Evolutionary conservation across 2,329 filamentous ascomycete genomes (phyloP), one percentile per base, ranked within the genome.

Genomic region (Fonsecaea nubica): DNA sequence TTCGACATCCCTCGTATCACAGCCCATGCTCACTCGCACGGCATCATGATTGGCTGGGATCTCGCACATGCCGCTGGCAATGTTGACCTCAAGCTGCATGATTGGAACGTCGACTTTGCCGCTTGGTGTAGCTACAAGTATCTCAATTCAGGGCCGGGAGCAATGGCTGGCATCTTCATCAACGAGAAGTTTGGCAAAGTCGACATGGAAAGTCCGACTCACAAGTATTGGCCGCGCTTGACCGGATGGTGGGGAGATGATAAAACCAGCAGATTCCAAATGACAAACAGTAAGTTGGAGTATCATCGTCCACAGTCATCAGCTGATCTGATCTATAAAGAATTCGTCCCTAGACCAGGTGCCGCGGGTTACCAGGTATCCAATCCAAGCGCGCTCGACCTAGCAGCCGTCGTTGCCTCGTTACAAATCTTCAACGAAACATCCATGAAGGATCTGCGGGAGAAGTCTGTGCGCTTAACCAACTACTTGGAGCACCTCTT

Each of bases 81-180:
- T 75, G 91, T 96, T 1, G 88, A 90, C 53, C 79, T 97, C n/a
- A 79, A 84, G 65, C 83, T 97, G 18, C 92, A 96, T 77, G 91
- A 94, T 73, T 97, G 93, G 93, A 86, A 92, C 71, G 92, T 96
- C 33, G 93, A 97, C 77, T 96, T 96, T 74, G 93, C 93, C 13
- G 91, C 87, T 64, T 97, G 93, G 93, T 97, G 93, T 79, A 93
- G 89, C n/a, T 97, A 97, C 84, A 97, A 97, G 80, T 97, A 97
- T 80, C 86, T 96, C 76, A 96, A 96, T 76, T 88, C 89, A 25
- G 93, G 93, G 0, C 92, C 93, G 0, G 93, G 93, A 4, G 85
- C 89, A 18, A 96, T 96, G 71, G 92, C 87, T 1, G 92, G 90
- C 0, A 82, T 90, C 0, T 97, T 93, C 72, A 90, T 97, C 10